These are phyloP conservation scores for Nicotiana obtusifolia DNA, from an alignment of 257 asterid species.

Conservation along the genomic window DNA sequence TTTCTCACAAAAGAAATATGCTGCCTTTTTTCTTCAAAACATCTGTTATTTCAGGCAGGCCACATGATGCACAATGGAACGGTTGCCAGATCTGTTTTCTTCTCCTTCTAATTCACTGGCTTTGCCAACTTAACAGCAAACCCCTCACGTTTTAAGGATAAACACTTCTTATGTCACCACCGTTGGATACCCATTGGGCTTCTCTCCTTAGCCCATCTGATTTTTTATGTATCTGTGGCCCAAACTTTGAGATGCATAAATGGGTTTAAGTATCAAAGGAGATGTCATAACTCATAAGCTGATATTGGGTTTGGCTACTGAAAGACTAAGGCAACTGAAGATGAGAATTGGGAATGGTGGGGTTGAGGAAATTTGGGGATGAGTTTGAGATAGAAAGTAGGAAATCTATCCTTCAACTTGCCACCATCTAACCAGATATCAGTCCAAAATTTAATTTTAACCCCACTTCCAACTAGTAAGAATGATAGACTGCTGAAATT, in stretches of 20 bases:
- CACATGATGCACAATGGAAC: no score
- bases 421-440: not conserved
- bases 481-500: no score
- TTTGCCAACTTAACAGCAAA: no score
- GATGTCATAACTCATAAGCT: conserved; percentile 64
- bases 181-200: conserved; percentile 93
- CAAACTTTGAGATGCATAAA: conserved; percentile 90
- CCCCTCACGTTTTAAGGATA: no score
- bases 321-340: conserved; percentile 62
- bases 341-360: conserved; percentile 39
- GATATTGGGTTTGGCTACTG: conserved; percentile 86
- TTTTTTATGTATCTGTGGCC: conserved; percentile 84
- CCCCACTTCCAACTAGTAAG: not conserved
- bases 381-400: conserved; percentile 44
- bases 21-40: no score
- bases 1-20: no score
- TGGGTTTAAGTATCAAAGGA: conserved; percentile 93
- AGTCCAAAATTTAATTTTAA: not conserved
- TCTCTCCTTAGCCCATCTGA: conserved; percentile 67
- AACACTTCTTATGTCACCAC: conserved; percentile 44
- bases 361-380: conserved; percentile 24
- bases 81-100: no score
- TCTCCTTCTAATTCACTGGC: no score
- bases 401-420: not conserved
- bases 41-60: no score